phyloP scores from a whole-genome alignment of 768 basidiomycete genomes.

The Russula compacta region DNA sequence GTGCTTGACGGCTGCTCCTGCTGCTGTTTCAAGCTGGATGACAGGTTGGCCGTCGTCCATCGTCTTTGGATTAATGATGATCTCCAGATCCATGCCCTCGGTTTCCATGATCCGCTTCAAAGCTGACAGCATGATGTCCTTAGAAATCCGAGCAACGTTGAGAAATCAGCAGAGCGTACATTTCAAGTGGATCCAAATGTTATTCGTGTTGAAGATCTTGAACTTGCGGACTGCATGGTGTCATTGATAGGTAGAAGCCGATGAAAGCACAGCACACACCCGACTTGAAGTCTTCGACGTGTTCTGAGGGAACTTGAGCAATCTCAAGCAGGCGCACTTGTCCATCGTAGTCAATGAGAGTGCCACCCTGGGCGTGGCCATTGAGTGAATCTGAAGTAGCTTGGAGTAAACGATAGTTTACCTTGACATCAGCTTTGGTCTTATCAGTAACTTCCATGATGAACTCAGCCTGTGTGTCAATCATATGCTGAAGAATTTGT shows the following conservation, averaged over 20 bases:
- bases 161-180: constrained; percentile 30
- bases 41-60: constrained; percentile 82
- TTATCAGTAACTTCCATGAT: constrained; percentile 96
- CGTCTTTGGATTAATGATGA: constrained; percentile 88
- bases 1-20: constrained; percentile 91
- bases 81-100: constrained; percentile 85
- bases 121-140: constrained; percentile 35
- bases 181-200: constrained; percentile 71
- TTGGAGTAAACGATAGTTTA: constrained; percentile 11
- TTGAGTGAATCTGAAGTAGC: neutral
- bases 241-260: neutral
- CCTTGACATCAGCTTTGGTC: constrained; percentile 78
- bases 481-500: constrained; percentile 80
- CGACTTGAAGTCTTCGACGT: constrained; percentile 91
- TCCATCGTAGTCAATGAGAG: constrained; percentile 86
- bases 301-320: constrained; percentile 88
- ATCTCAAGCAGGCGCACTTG: constrained; percentile 85
- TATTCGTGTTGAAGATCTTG: constrained; percentile 90
- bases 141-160: neutral
- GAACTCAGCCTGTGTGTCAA: constrained; percentile 73
- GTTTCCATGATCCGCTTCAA: constrained; percentile 85
- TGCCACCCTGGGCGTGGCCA: constrained; percentile 50
- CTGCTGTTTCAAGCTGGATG: constrained; percentile 53
- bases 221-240: constrained; percentile 61
- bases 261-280: constrained; percentile 27